A percentile compares a stretch with the other conserved stretches of the same genome.
Evolutionary conservation across 805 yeast species (phyloP).

Genomic region (Hanseniaspora guilliermondii): DNA sequence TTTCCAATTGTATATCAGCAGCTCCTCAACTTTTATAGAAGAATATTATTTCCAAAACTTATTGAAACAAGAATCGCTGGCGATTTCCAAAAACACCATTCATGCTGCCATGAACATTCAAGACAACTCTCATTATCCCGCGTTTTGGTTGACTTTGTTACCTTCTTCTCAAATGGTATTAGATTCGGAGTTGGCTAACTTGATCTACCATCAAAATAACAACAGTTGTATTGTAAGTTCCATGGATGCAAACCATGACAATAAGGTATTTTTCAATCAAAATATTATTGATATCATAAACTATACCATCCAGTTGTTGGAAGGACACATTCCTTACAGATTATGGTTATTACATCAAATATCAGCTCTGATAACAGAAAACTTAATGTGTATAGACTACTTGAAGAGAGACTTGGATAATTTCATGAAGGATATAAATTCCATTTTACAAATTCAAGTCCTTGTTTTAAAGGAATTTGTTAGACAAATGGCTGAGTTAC

Average conservation of each 20-base stretch:
- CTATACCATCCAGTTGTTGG: slow-evolving; percentile 1
- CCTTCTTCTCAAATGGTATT: not conserved
- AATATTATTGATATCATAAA: not conserved
- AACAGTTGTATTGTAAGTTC: not conserved
- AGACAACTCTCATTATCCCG: slow-evolving; percentile 13
- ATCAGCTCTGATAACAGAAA: not conserved
- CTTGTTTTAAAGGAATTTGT: slow-evolving; percentile 8
- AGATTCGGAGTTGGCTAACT: not conserved
- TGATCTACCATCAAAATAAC: not conserved
- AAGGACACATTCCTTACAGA: slow-evolving; percentile 8
- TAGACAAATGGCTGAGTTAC: slow-evolving; percentile 5
- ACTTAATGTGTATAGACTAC: slow-evolving; percentile 9
- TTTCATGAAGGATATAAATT: slow-evolving; percentile 3
- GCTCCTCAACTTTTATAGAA: slow-evolving; percentile 20
- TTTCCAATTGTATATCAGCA: slow-evolving; percentile 17
- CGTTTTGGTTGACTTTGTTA: slow-evolving; percentile 12
- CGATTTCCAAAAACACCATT: slow-evolving; percentile 12
- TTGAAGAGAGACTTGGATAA: not conserved
- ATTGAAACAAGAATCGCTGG: slow-evolving; percentile 11
- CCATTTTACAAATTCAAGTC: slow-evolving; percentile 1
- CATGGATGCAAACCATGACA: not conserved
- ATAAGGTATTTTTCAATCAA: not conserved
- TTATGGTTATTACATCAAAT: slow-evolving; percentile 12
- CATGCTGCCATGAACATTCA: slow-evolving; percentile 15
- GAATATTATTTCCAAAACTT: slow-evolving; percentile 19